phyloP scores from a whole-genome alignment of 805 yeast genomes.

The Wickerhamiella domercqiae region DNA sequence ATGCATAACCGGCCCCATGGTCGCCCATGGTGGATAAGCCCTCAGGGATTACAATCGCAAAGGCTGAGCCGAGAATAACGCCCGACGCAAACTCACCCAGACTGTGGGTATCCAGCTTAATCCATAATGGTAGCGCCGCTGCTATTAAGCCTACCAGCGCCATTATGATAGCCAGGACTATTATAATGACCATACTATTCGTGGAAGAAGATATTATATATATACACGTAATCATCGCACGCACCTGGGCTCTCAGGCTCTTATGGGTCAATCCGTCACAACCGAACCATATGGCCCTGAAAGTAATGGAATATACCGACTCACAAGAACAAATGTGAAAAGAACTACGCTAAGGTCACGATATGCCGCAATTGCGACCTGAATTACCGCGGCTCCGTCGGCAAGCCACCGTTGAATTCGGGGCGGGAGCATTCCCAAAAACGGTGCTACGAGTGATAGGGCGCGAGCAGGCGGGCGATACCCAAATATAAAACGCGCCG shows the following conservation, averaged over 20 bases:
- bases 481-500: constrained; percentile 17
- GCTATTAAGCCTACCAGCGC: constrained; percentile 16
- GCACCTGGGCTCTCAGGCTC: not conserved
- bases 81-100: constrained; percentile 44
- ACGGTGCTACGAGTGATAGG: constrained; percentile 15
- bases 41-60: constrained; percentile 49
- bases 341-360: constrained; percentile 19
- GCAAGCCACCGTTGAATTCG: constrained; percentile 17
- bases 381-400: constrained; percentile 12
- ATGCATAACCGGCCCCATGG: constrained; percentile 15
- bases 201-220: too few relatives aligned
- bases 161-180: constrained; percentile 14
- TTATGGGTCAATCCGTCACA: not conserved
- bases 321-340: constrained; percentile 17
- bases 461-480: constrained; percentile 14
- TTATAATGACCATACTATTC: constrained; percentile 9
- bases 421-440: constrained; percentile 20
- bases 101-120: constrained; percentile 4
- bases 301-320: constrained; percentile 2
- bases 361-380: constrained; percentile 12
- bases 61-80: constrained; percentile 42
- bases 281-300: not conserved
- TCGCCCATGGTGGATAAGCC: constrained; percentile 31
- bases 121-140: constrained; percentile 15
- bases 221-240: too few relatives aligned